Percentiles rank a stretch among this genome's conserved stretches.
Conservation (phyloP, 208 protist species). For the Leishmania amazonensis region DNA sequence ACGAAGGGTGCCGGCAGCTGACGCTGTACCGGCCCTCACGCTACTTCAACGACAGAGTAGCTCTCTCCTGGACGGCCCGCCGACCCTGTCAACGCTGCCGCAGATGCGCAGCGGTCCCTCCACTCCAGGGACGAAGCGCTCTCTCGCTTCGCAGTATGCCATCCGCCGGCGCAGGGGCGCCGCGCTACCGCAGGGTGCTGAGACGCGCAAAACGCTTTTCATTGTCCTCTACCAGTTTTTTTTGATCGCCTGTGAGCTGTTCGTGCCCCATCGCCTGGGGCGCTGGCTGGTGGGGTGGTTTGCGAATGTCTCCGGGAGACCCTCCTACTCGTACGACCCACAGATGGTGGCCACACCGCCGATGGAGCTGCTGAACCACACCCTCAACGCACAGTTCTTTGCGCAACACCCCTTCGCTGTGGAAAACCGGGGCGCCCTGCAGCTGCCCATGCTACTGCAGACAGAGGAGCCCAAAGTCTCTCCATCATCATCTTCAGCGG, state of each 20-base stretch:
- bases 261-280: slow-evolving; percentile 44
- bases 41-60: neutral
- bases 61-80: neutral
- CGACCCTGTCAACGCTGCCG: neutral
- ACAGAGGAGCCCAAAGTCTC: neutral
- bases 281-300: slow-evolving; percentile 40
- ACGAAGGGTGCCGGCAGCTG: neutral
- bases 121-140: slow-evolving; percentile 22
- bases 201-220: slow-evolving; percentile 7
- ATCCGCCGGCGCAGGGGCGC: slow-evolving; percentile 22
- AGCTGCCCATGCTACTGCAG: slow-evolving; percentile 26
- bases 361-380: slow-evolving; percentile 43
- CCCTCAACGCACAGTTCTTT: slow-evolving; percentile 36
- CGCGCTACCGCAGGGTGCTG: neutral
- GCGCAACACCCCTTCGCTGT: slow-evolving; percentile 27
- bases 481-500: neutral
- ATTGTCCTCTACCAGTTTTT: slow-evolving; percentile 40
- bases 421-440: slow-evolving; percentile 29
- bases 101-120: neutral
- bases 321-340: slow-evolving; percentile 50
- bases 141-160: slow-evolving; percentile 49
- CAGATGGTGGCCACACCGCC: slow-evolving; percentile 29
- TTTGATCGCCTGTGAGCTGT: slow-evolving; percentile 40
- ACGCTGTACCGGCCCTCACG: neutral
- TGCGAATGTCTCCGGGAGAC: slow-evolving; percentile 24